Percentiles rank a stretch among this genome's conserved stretches.
Evolutionary conservation across 768 basidiomycete species (phyloP).

Genomic region (Leucogyrophana mollusca): DNA sequence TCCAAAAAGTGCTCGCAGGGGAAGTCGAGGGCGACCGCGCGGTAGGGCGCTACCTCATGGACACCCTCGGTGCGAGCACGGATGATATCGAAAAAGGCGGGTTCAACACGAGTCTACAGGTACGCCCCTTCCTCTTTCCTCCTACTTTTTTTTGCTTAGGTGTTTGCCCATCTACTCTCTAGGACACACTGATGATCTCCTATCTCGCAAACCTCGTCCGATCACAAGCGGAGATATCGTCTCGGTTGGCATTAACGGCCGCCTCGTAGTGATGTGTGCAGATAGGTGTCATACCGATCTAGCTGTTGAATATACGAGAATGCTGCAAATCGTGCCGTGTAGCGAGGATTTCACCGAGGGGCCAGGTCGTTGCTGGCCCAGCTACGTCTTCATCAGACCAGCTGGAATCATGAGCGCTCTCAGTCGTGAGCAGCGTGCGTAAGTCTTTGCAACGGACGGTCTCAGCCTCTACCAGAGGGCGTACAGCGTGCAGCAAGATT

Average conservation of each 20-base stretch:
- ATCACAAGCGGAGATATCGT: slow-evolving; percentile 89
- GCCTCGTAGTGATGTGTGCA: slow-evolving; percentile 31
- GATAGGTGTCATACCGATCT: slow-evolving; percentile 6
- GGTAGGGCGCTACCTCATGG: slow-evolving; percentile 89
- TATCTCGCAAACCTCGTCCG: slow-evolving; percentile 93
- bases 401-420: slow-evolving; percentile 2
- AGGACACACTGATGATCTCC: slow-evolving; percentile 93
- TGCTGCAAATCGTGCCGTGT: slow-evolving; percentile 93
- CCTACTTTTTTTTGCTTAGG: not conserved
- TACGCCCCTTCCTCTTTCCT: slow-evolving; percentile 23
- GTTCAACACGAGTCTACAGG: slow-evolving; percentile 79
- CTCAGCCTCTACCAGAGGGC: slow-evolving; percentile 63
- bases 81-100: slow-evolving; percentile 68
- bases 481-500: slow-evolving; percentile 70
- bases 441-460: slow-evolving; percentile 43
- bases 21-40: slow-evolving; percentile 77
- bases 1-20: slow-evolving; percentile 77
- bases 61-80: slow-evolving; percentile 71
- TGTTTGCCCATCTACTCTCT: slow-evolving; percentile 9
- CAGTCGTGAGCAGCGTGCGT: slow-evolving; percentile 38
- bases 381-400: slow-evolving; percentile 27
- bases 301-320: slow-evolving; percentile 95
- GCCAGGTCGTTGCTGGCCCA: slow-evolving; percentile 92
- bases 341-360: slow-evolving; percentile 89
- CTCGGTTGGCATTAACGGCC: slow-evolving; percentile 76